phyloP scores from a whole-genome alignment of 768 basidiomycete species.

The Boletus subcaerulescens region DNA sequence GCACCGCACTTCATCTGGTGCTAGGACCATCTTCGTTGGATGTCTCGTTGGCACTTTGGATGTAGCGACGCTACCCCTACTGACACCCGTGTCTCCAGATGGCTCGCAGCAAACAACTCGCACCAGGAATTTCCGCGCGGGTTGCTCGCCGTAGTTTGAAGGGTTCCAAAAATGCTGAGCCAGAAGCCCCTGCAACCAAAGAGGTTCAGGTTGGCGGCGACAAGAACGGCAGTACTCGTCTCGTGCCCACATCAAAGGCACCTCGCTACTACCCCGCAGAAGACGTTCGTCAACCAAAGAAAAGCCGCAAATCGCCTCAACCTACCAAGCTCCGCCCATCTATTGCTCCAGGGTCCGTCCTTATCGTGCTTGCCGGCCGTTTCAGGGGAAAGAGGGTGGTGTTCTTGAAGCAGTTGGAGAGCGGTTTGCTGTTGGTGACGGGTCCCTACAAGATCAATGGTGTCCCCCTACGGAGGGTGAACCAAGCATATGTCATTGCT shows the following conservation, averaged over 20 bases:
- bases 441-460: conserved; percentile 99
- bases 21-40: conserved; percentile 29
- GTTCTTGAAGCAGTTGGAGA: conserved; percentile 92
- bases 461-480: conserved; percentile 95
- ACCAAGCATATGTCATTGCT: conserved; percentile 98
- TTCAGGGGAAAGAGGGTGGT: conserved; percentile 99
- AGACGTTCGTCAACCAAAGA: conserved; percentile 88
- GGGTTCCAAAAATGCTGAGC: conserved; percentile 75
- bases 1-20: background rate
- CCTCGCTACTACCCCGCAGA: conserved; percentile 94
- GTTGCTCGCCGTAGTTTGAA: conserved; percentile 79
- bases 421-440: conserved; percentile 91
- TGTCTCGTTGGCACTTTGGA: conserved; percentile 33
- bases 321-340: conserved; percentile 75
- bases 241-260: conserved; percentile 82
- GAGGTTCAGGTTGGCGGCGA: conserved; percentile 85
- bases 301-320: conserved; percentile 83
- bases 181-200: conserved; percentile 58
- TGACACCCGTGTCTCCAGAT: conserved; percentile 47
- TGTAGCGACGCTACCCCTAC: conserved; percentile 24
- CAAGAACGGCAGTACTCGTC: conserved; percentile 87
- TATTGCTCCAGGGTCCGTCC: conserved; percentile 91
- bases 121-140: conserved; percentile 76
- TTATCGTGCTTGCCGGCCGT: conserved; percentile 96
- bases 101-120: conserved; percentile 85